These are phyloP conservation scores for Protomyces pachydermus DNA, from an alignment of 1,139 yeast genomes.

Conservation along the genomic window DNA sequence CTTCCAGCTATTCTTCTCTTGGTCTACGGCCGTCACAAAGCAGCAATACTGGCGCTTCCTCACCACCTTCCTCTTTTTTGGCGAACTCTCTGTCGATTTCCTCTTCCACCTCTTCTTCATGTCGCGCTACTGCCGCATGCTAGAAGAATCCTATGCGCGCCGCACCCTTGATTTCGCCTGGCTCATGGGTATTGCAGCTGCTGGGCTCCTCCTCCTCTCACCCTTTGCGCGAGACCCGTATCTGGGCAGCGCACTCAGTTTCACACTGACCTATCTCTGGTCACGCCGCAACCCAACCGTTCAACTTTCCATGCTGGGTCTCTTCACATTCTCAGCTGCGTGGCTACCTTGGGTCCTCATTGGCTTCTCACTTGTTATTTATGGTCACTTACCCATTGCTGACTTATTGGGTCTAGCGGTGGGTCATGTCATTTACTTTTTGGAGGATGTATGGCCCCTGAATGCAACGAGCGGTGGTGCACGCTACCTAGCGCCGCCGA, in stretches of 20 bases:
- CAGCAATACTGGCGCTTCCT: constrained; percentile 44
- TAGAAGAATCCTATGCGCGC: constrained; percentile 43
- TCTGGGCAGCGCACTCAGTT: constrained; percentile 43
- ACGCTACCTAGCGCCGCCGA: constrained; percentile 5
- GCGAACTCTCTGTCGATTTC: constrained; percentile 42
- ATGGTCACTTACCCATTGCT: constrained; percentile 36
- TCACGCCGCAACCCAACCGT: constrained; percentile 45
- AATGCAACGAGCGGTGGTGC: constrained; percentile 16
- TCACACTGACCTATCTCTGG: constrained; percentile 46
- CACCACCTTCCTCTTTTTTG: constrained; percentile 46
- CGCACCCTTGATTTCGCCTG: constrained; percentile 44
- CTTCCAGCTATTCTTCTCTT: constrained; percentile 38
- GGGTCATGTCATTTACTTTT: constrained; percentile 46
- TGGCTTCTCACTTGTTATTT: constrained; percentile 35
- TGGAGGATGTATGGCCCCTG: constrained; percentile 45
- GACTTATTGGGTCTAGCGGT: constrained; percentile 43
- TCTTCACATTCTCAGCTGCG: constrained; percentile 43
- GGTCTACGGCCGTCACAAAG: constrained; percentile 38
- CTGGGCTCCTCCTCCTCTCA: constrained; percentile 38
- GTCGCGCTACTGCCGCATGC: constrained; percentile 42
- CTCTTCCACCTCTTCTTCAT: constrained; percentile 42
- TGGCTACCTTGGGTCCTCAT: constrained; percentile 45
- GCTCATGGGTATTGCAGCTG: constrained; percentile 40
- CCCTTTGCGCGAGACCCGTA: constrained; percentile 39
- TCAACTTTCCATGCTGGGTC: constrained; percentile 42